Percentiles rank a stretch among this genome's conserved stretches.
Evolutionary conservation across 208 protist genomes (phyloP).

Genomic region (Phytomonas sp.): DNA sequence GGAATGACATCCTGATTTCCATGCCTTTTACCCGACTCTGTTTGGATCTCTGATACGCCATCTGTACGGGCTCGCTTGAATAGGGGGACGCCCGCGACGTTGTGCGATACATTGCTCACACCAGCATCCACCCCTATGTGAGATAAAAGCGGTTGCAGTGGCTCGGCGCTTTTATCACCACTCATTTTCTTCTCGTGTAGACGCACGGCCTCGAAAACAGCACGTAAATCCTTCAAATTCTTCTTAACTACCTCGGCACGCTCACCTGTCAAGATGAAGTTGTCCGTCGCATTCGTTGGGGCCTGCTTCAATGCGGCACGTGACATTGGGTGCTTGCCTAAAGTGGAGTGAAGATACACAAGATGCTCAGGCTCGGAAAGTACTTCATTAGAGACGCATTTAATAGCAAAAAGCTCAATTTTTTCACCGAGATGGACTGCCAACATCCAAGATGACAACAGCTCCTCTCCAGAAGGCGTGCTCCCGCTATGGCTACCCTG

Average conservation of each 20-base stretch:
- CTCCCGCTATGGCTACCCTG: neutral
- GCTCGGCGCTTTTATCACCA: neutral
- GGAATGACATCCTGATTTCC: neutral
- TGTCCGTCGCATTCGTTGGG: neutral
- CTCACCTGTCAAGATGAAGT: conserved; percentile 23
- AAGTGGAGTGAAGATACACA: conserved; percentile 51
- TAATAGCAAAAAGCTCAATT: conserved; percentile 37
- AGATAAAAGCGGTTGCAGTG: neutral
- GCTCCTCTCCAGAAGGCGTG: conserved; percentile 3
- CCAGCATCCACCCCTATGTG: neutral
- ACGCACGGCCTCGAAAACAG: conserved; percentile 18
- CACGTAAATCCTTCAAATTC: conserved; percentile 31
- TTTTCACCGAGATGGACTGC: conserved; percentile 62
- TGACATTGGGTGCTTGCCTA: conserved; percentile 18
- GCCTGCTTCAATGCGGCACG: conserved; percentile 3
- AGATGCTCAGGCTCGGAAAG: conserved; percentile 48
- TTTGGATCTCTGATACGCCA: conserved; percentile 18
- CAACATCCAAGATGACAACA: conserved; percentile 38
- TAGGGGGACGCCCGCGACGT: neutral
- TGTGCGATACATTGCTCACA: neutral
- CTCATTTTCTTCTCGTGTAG: neutral
- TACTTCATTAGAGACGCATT: conserved; percentile 38
- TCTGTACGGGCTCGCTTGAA: conserved; percentile 3
- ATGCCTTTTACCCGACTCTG: conserved; percentile 11
- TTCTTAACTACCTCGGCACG: conserved; percentile 31